Conservation (phyloP, 805 yeast genomes). For the Wickerhamiella alocasiicola region DNA sequence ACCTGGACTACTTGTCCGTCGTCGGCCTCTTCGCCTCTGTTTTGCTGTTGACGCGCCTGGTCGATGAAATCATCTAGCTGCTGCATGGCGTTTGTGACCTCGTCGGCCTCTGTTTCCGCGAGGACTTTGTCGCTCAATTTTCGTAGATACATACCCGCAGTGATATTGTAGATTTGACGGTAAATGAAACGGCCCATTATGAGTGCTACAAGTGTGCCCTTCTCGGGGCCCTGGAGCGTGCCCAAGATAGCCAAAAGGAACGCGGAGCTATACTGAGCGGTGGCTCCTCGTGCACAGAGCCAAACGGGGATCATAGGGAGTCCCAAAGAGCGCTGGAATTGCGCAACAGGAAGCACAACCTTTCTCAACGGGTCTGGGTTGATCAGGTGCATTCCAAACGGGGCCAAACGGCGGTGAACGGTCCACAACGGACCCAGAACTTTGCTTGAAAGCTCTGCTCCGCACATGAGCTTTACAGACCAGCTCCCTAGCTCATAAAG, state of each 20-base stretch:
- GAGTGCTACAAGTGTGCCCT: neutral
- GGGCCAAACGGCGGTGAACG: neutral
- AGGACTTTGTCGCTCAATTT: neutral
- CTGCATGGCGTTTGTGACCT: constrained; percentile 1
- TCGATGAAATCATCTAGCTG: constrained; percentile 7
- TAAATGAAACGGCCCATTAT: neutral
- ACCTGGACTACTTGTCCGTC: neutral
- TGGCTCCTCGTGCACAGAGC: neutral
- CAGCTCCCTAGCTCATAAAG: constrained; percentile 25
- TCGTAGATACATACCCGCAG: neutral
- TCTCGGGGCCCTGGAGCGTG: neutral
- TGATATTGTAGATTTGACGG: neutral
- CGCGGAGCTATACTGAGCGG: neutral
- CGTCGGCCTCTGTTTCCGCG: neutral
- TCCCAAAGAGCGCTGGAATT: neutral
- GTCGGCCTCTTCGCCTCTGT: neutral
- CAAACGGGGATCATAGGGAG: constrained; percentile 2
- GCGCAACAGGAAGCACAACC: neutral
- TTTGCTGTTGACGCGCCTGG: neutral
- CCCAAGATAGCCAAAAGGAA: neutral
- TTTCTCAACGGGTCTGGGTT: neutral
- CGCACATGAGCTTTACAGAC: constrained; percentile 22
- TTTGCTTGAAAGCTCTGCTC: constrained; percentile 20
- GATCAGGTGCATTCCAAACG: neutral
- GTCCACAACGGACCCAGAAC: constrained; percentile 17